phyloP scores from a whole-genome alignment of 2,329 filamentous ascomycete species.

The Alternaria consortialis region DNA sequence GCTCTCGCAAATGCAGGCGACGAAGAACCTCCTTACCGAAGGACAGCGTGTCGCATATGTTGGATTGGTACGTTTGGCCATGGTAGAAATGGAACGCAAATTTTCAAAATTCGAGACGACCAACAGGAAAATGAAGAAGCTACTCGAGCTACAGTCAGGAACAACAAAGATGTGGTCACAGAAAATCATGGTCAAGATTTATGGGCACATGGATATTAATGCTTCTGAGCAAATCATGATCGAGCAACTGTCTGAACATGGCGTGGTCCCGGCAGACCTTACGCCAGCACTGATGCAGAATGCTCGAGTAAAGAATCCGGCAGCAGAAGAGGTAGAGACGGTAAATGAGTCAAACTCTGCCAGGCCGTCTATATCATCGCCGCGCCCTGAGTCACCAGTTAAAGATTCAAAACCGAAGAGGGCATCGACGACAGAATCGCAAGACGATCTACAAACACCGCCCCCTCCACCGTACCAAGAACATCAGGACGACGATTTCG shows the following conservation, averaged over 20 bases:
- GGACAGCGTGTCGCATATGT: slow-evolving; percentile 97
- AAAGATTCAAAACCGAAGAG: slow-evolving; percentile 38
- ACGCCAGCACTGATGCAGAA: slow-evolving; percentile 90
- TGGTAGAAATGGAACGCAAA: slow-evolving; percentile 78
- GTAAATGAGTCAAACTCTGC: slow-evolving; percentile 39
- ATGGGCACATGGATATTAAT: slow-evolving; percentile 96
- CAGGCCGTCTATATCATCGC: slow-evolving; percentile 46
- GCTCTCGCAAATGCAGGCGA: slow-evolving; percentile 90
- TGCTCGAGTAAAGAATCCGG: slow-evolving; percentile 89
- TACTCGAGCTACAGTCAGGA: slow-evolving; percentile 74
- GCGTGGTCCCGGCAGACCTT: slow-evolving; percentile 83
- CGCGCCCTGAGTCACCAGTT: slow-evolving; percentile 32
- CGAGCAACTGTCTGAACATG: slow-evolving; percentile 92
- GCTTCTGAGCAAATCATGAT: slow-evolving; percentile 96
- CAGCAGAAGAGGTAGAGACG: slow-evolving; percentile 64
- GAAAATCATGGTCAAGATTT: slow-evolving; percentile 96
- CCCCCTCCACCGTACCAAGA: slow-evolving; percentile 65
- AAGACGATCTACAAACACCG: slow-evolving; percentile 57
- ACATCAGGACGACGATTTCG: slow-evolving; percentile 73
- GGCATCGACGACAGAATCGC: slow-evolving; percentile 43
- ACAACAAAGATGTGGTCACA: slow-evolving; percentile 95
- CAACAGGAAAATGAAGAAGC: slow-evolving; percentile 75
- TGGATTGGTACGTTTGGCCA: slow-evolving; percentile 82
- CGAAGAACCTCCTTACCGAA: slow-evolving; percentile 93
- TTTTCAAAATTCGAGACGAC: slow-evolving; percentile 68